A percentile compares a stretch with the other conserved stretches of the same genome.
phyloP scores from a whole-genome alignment of 2,329 filamentous ascomycete species.

The Fusarium odoratissimum region DNA sequence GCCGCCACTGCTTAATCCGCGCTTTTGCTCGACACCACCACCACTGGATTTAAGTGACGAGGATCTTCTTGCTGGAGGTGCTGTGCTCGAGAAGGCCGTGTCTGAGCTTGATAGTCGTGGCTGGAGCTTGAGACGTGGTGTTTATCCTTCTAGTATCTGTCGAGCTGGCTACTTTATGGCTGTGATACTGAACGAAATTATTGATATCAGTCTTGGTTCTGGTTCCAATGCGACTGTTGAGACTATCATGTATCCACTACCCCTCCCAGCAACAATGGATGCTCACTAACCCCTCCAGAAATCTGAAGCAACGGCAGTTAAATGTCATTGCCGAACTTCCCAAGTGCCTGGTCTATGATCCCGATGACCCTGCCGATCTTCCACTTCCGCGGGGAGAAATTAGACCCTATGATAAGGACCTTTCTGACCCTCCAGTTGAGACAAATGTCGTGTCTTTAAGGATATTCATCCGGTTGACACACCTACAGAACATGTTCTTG shows the following conservation, averaged over 20 bases:
- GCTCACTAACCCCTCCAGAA: rapidly evolving
- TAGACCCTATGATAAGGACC: background rate
- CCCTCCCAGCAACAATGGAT: rapidly evolving
- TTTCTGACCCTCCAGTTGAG: background rate
- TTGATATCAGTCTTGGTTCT: background rate
- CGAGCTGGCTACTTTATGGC: background rate
- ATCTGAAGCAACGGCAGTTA: background rate
- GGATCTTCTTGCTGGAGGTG: background rate
- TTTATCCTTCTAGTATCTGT: slow-evolving; percentile 3
- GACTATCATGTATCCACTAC: background rate
- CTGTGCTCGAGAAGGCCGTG: background rate
- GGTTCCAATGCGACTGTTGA: background rate
- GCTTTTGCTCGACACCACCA: background rate
- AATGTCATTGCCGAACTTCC: background rate
- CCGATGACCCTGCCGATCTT: background rate
- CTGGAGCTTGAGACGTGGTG: background rate
- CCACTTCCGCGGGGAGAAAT: background rate
- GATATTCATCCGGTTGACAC: slow-evolving; percentile 4
- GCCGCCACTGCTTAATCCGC: background rate
- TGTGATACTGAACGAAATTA: background rate
- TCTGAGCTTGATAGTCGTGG: background rate
- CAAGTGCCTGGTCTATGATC: background rate
- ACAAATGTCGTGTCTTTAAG: background rate
- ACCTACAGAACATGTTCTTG: slow-evolving; percentile 17
- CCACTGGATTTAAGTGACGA: slow-evolving; percentile 7